phyloP scores from a whole-genome alignment of 1,284 basidiomycete species.

The Ustilago cynodontis region DNA sequence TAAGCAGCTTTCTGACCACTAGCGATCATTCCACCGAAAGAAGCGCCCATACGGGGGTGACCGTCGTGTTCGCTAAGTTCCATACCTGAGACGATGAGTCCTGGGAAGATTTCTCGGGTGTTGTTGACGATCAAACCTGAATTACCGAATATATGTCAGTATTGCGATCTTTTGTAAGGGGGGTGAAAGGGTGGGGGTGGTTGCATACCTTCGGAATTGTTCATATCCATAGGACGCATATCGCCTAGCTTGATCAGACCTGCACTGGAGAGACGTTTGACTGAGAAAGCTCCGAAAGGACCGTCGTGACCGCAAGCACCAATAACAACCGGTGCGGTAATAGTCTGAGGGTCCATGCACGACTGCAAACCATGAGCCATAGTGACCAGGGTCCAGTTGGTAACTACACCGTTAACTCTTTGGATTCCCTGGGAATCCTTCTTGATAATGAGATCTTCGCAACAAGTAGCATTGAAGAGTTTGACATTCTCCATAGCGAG shows the following conservation, averaged over 20 bases:
- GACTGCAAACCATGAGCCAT: slow-evolving; percentile 78
- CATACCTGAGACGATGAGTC: slow-evolving; percentile 81
- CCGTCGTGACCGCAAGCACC: slow-evolving; percentile 80
- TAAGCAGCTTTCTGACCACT: slow-evolving; percentile 83
- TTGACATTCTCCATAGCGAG: slow-evolving; percentile 78
- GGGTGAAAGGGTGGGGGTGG: not conserved
- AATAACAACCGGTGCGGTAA: slow-evolving; percentile 75
- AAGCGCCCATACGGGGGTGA: slow-evolving; percentile 75
- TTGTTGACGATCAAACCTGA: slow-evolving; percentile 71
- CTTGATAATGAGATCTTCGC: slow-evolving; percentile 68
- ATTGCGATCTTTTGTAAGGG: not conserved
- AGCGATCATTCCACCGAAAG: slow-evolving; percentile 84
- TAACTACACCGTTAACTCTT: slow-evolving; percentile 84
- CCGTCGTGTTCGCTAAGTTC: slow-evolving; percentile 86
- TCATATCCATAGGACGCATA: slow-evolving; percentile 75
- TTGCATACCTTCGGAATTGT: slow-evolving; percentile 57
- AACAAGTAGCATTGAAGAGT: slow-evolving; percentile 71
- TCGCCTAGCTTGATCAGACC: slow-evolving; percentile 83
- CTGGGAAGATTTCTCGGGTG: slow-evolving; percentile 83
- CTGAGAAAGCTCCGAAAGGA: slow-evolving; percentile 86
- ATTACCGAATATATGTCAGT: no score
- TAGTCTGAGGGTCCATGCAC: slow-evolving; percentile 85
- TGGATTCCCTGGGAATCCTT: slow-evolving; percentile 70
- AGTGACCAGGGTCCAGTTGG: slow-evolving; percentile 86
- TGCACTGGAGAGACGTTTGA: slow-evolving; percentile 82